Base-by-base conservation (phyloP, 1,284 basidiomycete species). In the Cryptococcus hybrid region DNA sequence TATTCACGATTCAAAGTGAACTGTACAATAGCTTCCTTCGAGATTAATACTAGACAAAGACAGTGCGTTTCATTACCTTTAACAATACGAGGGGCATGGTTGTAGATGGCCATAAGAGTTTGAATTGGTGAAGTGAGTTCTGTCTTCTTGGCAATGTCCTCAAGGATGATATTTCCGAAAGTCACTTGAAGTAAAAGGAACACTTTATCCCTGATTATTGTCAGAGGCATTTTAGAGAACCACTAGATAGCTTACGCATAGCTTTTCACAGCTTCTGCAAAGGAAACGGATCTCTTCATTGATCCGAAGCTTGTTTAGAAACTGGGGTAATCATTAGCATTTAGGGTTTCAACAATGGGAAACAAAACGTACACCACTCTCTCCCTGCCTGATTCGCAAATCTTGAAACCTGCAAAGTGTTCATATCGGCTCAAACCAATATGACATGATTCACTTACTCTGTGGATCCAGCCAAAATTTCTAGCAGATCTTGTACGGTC, bases 171-270 rank as follows among this genome's bases (percentile, higher is more conserved):
- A 37, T 72, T 69, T 6, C 62, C 75, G 47, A 74, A 70, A n/a
- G 54, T 55, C 9, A 68, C 61, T 59, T 79, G 77, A 2, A 77
- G 56, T 7, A 70, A 59, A 2, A 78, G 59, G 55, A 74, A 77
- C 3, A 78, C 75, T 61, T 78, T 78, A 61, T 78, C 75, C 7
- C 73, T 72, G 57, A 11, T 30, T 30, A 30, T 4, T 30, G 30
- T 44, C 38, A 44, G 3, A 12, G 6, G 18, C 18, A 13, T 2
- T 30, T 69, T 47, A 69, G 60, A 15, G 39, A 18, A 11, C 18
- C 18, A 8, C 4, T 47, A 7, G 5, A 35, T 44, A 18, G 60
- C 66, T 50, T 34, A 73, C 64, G 61, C 60, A 56, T 68, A 68
- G 13, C 62, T 63, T 55, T 71, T 66, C 47, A 66, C 64, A 1